phyloP scores from a whole-genome alignment of 768 basidiomycete genomes.

The Trametes maxima region DNA sequence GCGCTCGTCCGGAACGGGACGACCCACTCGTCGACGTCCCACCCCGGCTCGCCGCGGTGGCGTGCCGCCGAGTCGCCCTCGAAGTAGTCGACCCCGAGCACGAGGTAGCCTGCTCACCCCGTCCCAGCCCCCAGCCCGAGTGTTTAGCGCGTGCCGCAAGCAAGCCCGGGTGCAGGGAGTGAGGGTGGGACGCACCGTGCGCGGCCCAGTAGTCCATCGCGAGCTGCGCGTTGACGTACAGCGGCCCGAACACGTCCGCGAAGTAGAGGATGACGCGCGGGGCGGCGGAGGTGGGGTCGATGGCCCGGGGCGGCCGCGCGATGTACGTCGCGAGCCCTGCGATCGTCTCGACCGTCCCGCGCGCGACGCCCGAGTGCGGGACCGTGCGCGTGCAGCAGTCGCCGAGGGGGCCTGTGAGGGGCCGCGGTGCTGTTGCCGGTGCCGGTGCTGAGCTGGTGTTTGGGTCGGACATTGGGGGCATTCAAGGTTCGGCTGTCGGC shows the following conservation, averaged over 20 bases:
- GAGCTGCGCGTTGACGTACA: constrained; percentile 58
- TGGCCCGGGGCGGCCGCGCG: constrained; percentile 47
- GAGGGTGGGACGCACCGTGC: constrained; percentile 43
- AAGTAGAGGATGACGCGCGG: constrained; percentile 52
- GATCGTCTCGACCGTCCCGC: constrained; percentile 43
- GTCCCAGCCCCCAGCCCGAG: neutral
- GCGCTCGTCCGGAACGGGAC: constrained; percentile 35
- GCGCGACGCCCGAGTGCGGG: constrained; percentile 39
- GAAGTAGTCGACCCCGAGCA: constrained; percentile 66
- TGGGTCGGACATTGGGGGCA: neutral
- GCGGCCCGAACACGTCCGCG: constrained; percentile 61
- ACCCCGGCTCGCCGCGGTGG: constrained; percentile 38
- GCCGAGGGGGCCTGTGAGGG: constrained; percentile 28
- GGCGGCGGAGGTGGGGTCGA: neutral
- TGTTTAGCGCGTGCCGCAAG: neutral
- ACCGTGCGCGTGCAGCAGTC: constrained; percentile 57
- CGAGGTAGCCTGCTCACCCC: constrained; percentile 51
- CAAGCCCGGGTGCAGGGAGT: neutral
- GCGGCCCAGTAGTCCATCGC: constrained; percentile 67
- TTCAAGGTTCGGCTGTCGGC: neutral
- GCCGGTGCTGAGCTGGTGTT: too few relatives aligned
- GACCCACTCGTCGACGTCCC: constrained; percentile 19
- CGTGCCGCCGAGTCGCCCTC: constrained; percentile 53
- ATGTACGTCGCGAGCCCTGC: constrained; percentile 56
- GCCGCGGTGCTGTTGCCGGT: neutral